Base-by-base conservation (phyloP, 306 rosid species). In the Corylus heterophylla region DNA sequence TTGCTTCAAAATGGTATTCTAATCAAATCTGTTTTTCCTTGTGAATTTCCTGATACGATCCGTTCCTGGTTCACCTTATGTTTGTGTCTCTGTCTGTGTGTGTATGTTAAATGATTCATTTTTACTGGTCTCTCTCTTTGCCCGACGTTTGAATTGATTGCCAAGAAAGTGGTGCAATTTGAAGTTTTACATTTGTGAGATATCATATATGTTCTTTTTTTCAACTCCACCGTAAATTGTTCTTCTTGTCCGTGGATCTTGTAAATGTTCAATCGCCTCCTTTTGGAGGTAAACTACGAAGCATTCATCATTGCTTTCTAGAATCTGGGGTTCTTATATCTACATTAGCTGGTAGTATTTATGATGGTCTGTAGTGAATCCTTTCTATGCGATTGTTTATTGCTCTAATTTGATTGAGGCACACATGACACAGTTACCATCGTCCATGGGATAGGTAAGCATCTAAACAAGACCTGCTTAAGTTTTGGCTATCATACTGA, bases 1-100 rank as follows among this genome's bases (percentile, higher is more conserved):
- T 94, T 84, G 98, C 97, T 77, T 94, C 98, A 35, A 80, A 89
- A 80, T 92, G 97, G 97, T 94, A 89, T 84, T 74, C 67, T 42
- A 47, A 61, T 58, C 71, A 74, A 17, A 50, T 79, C 58, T 61
- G 50, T 58, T 42, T 49, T 67, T 67, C 31, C 72, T 67, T 42
- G 5, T 8, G 72, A 67, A 18, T 39, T 44, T 44, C 20, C 10
- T 7, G 48, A 16, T 12, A 64, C 8, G 47, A 10, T 67, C 7
- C 25, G 3, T 67, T 67, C 72, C 71, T 67, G 39, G 27, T 67
- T 31, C 69, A 17, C 25, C 29, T 39, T 67, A 12, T 58, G 35
- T 22, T 22, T 25, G 37, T 9, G 18, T 35, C 4, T 16, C n/a
- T 64, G 13, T 66, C 4, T n/a, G 20, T 9, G 4, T 9, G 10